These are phyloP conservation scores for Brassica incana DNA, from an alignment of 345 rosid genomes.

Conservation along the genomic window DNA sequence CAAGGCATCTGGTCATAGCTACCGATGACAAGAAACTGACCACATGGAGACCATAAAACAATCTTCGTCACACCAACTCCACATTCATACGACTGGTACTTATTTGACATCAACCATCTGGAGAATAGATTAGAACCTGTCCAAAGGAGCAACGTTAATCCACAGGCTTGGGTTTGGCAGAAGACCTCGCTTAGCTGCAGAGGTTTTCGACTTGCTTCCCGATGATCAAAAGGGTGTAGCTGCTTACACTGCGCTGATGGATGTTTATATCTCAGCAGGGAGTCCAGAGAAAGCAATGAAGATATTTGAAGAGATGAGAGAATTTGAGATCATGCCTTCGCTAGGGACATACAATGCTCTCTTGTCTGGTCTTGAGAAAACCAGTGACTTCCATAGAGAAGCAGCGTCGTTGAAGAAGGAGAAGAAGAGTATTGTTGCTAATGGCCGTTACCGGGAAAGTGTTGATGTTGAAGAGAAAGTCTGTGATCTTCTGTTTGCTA, in stretches of 20 bases:
- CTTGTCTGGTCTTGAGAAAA: constrained; percentile 64
- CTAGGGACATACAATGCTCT: constrained; percentile 68
- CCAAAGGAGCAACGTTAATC: constrained; percentile 53
- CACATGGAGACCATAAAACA: constrained; percentile 95
- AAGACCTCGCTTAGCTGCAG: constrained; percentile 65
- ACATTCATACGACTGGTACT: constrained; percentile 40
- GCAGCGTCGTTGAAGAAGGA: constrained; percentile 55
- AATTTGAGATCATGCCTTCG: constrained; percentile 53
- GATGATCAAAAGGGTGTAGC: constrained; percentile 63
- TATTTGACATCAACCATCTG: too few relatives aligned
- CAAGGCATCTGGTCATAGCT: constrained; percentile 96
- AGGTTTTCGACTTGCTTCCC: constrained; percentile 61
- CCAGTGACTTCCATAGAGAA: constrained; percentile 48
- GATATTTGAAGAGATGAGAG: constrained; percentile 58
- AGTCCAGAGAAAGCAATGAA: constrained; percentile 68
- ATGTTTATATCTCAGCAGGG: constrained; percentile 71
- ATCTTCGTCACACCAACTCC: constrained; percentile 84
- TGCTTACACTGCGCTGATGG: constrained; percentile 67
- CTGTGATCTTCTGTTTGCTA: constrained; percentile 56
- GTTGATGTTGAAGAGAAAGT: constrained; percentile 48
- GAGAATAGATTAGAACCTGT: too few relatives aligned
- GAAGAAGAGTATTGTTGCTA: constrained; percentile 47
- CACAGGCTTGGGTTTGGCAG: constrained; percentile 70
- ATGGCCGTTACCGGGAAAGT: neutral
- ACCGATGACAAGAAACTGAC: constrained; percentile 90